Evolutionary conservation across 148 eudicot genomes (phyloP).

Genomic region (Beta vulgaris): DNA sequence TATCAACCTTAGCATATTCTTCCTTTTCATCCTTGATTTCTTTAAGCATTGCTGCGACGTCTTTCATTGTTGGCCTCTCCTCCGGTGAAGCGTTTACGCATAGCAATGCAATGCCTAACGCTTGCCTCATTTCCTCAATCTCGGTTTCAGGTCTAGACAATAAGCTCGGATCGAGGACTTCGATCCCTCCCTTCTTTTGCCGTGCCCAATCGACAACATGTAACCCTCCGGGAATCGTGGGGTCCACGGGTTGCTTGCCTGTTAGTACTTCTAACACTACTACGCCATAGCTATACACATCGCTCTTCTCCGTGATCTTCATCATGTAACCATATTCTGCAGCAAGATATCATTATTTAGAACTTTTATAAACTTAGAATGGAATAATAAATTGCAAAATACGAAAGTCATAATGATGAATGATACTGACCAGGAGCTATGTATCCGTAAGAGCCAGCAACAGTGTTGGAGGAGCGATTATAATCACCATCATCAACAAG

Average conservation of each 20-base stretch:
- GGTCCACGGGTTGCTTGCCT: constrained; percentile 89
- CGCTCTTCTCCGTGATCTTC: constrained; percentile 94
- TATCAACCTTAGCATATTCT: constrained; percentile 56
- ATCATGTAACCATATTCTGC: constrained; percentile 77
- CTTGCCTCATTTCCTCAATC: constrained; percentile 74
- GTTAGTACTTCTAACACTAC: constrained; percentile 77
- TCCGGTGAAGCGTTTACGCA: constrained; percentile 62
- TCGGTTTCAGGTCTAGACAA: constrained; percentile 53
- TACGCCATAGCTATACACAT: constrained; percentile 85
- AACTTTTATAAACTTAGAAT: neutral
- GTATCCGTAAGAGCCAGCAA: constrained; percentile 91
- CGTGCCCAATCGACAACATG: constrained; percentile 85
- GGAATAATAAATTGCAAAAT: neutral
- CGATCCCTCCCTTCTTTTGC: constrained; percentile 43
- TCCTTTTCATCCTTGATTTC: constrained; percentile 72
- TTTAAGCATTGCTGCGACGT: constrained; percentile 82
- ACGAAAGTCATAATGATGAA: neutral
- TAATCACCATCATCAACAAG: constrained; percentile 71
- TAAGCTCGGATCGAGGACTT: constrained; percentile 52
- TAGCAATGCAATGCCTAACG: constrained; percentile 64
- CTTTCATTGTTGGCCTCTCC: constrained; percentile 85
- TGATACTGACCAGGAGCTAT: constrained; percentile 75
- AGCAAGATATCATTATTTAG: neutral
- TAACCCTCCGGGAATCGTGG: constrained; percentile 72
- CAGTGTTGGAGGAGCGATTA: constrained; percentile 59